Conservation (phyloP, 768 basidiomycete species). For the Coprinopsis sp. region DNA sequence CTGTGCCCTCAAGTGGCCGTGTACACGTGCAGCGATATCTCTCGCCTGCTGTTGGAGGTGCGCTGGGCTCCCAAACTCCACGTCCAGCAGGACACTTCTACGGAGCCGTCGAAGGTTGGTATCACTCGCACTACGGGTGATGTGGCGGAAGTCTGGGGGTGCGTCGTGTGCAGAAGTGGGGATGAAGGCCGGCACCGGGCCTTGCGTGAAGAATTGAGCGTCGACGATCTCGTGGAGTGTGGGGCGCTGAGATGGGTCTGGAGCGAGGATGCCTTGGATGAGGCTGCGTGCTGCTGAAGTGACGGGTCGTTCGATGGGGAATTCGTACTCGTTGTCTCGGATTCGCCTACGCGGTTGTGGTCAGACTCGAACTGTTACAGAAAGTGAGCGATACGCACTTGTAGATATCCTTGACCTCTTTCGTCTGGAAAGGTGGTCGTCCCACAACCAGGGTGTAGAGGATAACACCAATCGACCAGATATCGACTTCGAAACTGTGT, state of each 20-base stretch:
- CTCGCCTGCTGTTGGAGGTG: slow-evolving; percentile 3
- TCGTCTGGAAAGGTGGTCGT: slow-evolving; percentile 97
- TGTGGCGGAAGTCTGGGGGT: slow-evolving; percentile 70
- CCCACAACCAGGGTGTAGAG: slow-evolving; percentile 92
- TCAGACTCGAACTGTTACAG: background rate
- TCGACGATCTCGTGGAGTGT: slow-evolving; percentile 80
- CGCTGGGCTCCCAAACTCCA: slow-evolving; percentile 40
- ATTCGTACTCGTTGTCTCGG: slow-evolving; percentile 88
- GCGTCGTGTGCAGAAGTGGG: slow-evolving; percentile 73
- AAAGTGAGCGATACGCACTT: slow-evolving; percentile 46
- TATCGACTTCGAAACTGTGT: slow-evolving; percentile 97
- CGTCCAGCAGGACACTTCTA: slow-evolving; percentile 58
- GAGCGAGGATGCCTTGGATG: slow-evolving; percentile 80
- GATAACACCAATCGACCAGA: slow-evolving; percentile 97
- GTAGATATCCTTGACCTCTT: slow-evolving; percentile 96
- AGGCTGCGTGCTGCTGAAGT: slow-evolving; percentile 71
- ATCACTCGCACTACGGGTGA: slow-evolving; percentile 55
- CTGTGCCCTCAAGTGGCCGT: too few relatives aligned
- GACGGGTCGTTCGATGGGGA: slow-evolving; percentile 72
- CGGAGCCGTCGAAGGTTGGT: slow-evolving; percentile 69
- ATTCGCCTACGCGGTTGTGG: slow-evolving; percentile 60
- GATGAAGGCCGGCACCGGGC: slow-evolving; percentile 77
- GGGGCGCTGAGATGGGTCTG: slow-evolving; percentile 77
- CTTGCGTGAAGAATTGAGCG: slow-evolving; percentile 78
- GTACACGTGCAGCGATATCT: background rate